These are phyloP conservation scores for Aspergillus fructus DNA, from an alignment of 2,329 filamentous ascomycete species.

Conservation along the genomic window DNA sequence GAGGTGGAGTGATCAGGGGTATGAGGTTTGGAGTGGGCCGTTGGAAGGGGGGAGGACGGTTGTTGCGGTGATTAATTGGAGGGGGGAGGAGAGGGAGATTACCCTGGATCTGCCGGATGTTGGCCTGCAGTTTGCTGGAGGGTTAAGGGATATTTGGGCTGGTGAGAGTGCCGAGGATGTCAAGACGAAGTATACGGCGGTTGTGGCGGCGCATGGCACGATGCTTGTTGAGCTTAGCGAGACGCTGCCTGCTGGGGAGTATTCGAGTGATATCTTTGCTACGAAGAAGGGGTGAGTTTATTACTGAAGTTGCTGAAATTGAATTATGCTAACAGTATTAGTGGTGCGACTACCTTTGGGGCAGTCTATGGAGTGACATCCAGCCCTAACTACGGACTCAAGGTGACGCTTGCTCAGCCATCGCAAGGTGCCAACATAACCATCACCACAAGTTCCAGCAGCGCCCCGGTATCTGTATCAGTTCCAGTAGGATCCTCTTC, in stretches of 20 bases:
- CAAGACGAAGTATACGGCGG: slow-evolving; percentile 26
- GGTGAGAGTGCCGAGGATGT: slow-evolving; percentile 18
- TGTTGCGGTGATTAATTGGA: slow-evolving; percentile 53
- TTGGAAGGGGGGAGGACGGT: slow-evolving; percentile 47
- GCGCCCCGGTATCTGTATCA: background rate
- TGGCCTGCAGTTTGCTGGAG: slow-evolving; percentile 41
- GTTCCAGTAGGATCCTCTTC: background rate
- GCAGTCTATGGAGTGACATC: slow-evolving; percentile 30
- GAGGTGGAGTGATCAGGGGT: slow-evolving; percentile 50
- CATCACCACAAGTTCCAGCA: background rate
- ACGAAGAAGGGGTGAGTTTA: slow-evolving; percentile 15
- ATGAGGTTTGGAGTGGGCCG: slow-evolving; percentile 53
- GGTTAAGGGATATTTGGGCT: slow-evolving; percentile 32
- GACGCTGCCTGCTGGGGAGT: slow-evolving; percentile 23
- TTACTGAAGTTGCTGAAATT: background rate
- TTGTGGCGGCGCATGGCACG: slow-evolving; percentile 29
- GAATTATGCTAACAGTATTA: background rate
- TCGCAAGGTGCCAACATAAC: slow-evolving; percentile 7
- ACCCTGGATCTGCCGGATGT: slow-evolving; percentile 44
- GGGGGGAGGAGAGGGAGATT: slow-evolving; percentile 44
- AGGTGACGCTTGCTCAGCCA: slow-evolving; percentile 10
- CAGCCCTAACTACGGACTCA: slow-evolving; percentile 25
- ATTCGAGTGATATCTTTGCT: slow-evolving; percentile 20
- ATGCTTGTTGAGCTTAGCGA: slow-evolving; percentile 31
- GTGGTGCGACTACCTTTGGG: slow-evolving; percentile 16